These are phyloP conservation scores for Colletotrichum sp. DNA, from an alignment of 2,329 filamentous ascomycete species.

Conservation along the genomic window DNA sequence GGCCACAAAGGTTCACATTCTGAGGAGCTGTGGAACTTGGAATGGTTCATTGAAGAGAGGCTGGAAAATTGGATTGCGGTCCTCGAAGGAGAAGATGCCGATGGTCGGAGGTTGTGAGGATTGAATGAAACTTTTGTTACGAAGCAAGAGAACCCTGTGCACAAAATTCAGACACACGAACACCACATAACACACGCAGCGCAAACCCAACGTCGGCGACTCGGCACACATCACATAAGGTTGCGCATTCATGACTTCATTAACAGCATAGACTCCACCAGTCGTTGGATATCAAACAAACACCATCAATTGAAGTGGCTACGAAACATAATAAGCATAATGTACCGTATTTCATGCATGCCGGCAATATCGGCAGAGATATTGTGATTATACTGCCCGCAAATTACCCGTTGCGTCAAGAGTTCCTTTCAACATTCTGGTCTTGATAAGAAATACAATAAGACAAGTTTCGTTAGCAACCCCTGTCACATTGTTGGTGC, in stretches of 20 bases:
- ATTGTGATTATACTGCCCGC: neutral
- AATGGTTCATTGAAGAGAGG: neutral
- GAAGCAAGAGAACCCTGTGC: neutral
- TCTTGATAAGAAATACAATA: neutral
- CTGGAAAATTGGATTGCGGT: neutral
- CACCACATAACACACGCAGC: neutral
- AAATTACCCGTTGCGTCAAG: neutral
- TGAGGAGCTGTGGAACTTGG: neutral
- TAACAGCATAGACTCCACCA: neutral
- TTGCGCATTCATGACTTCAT: neutral
- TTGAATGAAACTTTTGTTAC: neutral
- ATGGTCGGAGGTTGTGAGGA: neutral
- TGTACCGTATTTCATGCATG: neutral
- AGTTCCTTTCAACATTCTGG: neutral
- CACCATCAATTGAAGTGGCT: neutral
- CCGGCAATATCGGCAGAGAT: neutral
- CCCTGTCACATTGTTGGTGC: neutral
- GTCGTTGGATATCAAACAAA: neutral
- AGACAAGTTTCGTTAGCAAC: neutral
- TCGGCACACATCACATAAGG: neutral
- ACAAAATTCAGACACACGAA: neutral
- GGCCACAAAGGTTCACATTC: neutral
- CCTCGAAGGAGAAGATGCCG: neutral
- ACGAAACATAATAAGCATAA: neutral
- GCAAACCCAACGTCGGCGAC: too few species aligned